Percentiles rank a stretch among this genome's conserved stretches.
Evolutionary conservation across 2,329 filamentous ascomycete genomes (phyloP).

Genomic region (Chaetothyriales sp.): DNA sequence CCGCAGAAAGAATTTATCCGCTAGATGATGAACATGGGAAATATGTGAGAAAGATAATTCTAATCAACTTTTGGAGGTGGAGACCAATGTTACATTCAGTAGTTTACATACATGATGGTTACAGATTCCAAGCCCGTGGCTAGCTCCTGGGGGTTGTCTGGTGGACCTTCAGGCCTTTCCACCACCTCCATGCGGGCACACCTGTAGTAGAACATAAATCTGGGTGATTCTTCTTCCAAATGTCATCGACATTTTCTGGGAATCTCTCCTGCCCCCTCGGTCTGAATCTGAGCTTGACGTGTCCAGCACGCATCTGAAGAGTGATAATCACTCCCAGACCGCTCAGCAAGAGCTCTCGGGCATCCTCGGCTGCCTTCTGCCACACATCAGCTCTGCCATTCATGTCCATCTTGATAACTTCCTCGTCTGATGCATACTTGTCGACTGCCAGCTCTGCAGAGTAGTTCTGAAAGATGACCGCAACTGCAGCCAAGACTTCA

Average conservation of each 20-base stretch:
- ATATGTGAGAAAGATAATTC: too few species aligned
- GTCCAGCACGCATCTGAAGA: slow-evolving; percentile 50
- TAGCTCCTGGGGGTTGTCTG: background rate
- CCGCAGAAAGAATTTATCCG: background rate
- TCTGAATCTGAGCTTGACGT: slow-evolving; percentile 54
- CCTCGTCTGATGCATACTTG: slow-evolving; percentile 41
- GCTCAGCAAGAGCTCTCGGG: slow-evolving; percentile 38
- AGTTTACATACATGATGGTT: too few species aligned
- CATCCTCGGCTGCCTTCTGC: slow-evolving; percentile 44
- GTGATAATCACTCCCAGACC: slow-evolving; percentile 53
- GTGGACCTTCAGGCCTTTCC: background rate
- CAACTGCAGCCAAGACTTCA: slow-evolving; percentile 41
- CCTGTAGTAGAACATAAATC: slow-evolving; percentile 7
- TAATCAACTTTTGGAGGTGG: background rate
- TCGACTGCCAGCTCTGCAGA: slow-evolving; percentile 59
- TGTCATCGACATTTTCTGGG: slow-evolving; percentile 20
- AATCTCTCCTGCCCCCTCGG: slow-evolving; percentile 59
- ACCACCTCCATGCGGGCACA: slow-evolving; percentile 3
- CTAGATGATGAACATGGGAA: background rate
- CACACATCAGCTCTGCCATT: slow-evolving; percentile 43
- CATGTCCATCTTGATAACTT: slow-evolving; percentile 39
- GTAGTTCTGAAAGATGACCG: slow-evolving; percentile 42
- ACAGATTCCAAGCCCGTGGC: background rate
- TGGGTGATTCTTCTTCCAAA: slow-evolving; percentile 18
- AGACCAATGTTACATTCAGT: background rate